Conservation (phyloP, 2,329 filamentous ascomycete species). For the Dichotomopilus funicola region DNA sequence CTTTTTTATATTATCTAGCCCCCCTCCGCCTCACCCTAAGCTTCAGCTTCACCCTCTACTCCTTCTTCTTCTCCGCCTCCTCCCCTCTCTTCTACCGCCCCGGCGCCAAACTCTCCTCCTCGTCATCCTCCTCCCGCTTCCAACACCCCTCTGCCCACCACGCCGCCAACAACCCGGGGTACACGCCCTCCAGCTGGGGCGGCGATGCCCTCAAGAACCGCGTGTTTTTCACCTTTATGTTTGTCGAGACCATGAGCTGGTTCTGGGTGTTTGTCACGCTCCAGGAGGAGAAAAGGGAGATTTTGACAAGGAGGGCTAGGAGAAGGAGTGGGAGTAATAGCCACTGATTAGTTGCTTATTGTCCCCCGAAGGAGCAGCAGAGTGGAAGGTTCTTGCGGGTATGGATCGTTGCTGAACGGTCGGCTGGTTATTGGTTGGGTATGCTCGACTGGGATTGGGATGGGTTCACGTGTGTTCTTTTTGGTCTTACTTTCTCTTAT, state of each 20-base stretch:
- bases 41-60: constrained; percentile 56
- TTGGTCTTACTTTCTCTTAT: not conserved
- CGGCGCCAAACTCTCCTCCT: constrained; percentile 40
- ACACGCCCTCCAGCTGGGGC: constrained; percentile 40
- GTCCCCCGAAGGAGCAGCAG: no score
- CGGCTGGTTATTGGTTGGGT: not conserved
- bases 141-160: constrained; percentile 32
- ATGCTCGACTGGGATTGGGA: not conserved
- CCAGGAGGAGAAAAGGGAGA: constrained; percentile 53
- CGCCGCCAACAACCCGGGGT: constrained; percentile 29
- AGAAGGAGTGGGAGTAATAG: constrained; percentile 16
- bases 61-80: constrained; percentile 52
- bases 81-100: constrained; percentile 60
- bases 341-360: no score
- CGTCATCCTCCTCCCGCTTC: constrained; percentile 28
- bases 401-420: no score
- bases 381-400: no score
- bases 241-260: constrained; percentile 78
- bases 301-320: constrained; percentile 36
- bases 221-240: constrained; percentile 76
- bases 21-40: constrained; percentile 61
- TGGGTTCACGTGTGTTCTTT: not conserved
- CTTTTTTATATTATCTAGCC: constrained; percentile 32
- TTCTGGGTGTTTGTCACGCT: constrained; percentile 76
- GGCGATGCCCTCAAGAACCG: constrained; percentile 73